Percentiles rank a stretch among this genome's conserved stretches.
These are phyloP conservation scores for Penicillium maclennaniae DNA, from an alignment of 495 filamentous ascomycete genomes.

Conservation along the genomic window DNA sequence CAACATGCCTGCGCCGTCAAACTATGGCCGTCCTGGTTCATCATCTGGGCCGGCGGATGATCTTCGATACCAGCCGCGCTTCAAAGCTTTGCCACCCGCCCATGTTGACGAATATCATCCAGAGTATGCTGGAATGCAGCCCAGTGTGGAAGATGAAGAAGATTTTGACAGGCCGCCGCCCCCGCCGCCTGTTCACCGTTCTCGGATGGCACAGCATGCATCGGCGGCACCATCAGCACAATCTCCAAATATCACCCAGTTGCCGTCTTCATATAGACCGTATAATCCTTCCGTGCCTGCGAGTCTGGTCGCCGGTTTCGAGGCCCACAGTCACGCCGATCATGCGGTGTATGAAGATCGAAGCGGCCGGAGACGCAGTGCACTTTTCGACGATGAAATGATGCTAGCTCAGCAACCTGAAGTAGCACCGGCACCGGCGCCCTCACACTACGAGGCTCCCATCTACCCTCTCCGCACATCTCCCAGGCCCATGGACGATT, in stretches of 20 bases:
- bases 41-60: conserved; percentile 18
- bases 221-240: conserved; percentile 4
- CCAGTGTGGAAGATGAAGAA: conserved; percentile 66
- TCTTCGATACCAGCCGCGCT: conserved; percentile 23
- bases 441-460: conserved; percentile 24
- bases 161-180: conserved; percentile 46
- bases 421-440: conserved; percentile 17
- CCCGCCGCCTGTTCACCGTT: conserved; percentile 47
- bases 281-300: conserved; percentile 54
- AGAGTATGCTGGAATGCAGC: conserved; percentile 57
- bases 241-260: conserved; percentile 22
- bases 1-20: conserved; percentile 6
- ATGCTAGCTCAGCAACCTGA: conserved; percentile 18
- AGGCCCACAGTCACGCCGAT: conserved; percentile 57
- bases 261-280: conserved; percentile 29
- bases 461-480: conserved; percentile 38
- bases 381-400: conserved; percentile 31
- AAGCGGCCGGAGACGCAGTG: conserved; percentile 24
- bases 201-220: conserved; percentile 27
- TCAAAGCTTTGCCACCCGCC: conserved; percentile 20
- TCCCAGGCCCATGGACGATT: conserved; percentile 28
- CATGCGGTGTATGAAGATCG: conserved; percentile 24
- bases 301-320: conserved; percentile 68
- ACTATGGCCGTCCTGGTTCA: conserved; percentile 15
- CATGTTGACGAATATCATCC: conserved; percentile 30